These are phyloP conservation scores for Penicillium sp. DNA, from an alignment of 2,329 filamentous ascomycete species.

Conservation along the genomic window DNA sequence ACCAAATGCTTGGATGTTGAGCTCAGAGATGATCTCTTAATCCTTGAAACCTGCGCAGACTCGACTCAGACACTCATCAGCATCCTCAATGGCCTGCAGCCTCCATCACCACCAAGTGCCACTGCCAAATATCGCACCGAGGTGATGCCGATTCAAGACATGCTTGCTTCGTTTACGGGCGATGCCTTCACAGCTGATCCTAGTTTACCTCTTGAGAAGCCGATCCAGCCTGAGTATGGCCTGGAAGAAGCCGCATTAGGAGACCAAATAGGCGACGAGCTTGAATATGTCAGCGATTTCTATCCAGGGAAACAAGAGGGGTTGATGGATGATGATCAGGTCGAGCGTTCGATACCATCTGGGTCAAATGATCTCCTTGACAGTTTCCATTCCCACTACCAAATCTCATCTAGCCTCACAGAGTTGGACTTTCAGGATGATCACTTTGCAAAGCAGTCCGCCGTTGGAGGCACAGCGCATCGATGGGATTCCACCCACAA, in stretches of 20 bases:
- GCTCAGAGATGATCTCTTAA: slow-evolving; percentile 77
- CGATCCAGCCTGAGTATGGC: slow-evolving; percentile 48
- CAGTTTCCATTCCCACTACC: slow-evolving; percentile 54
- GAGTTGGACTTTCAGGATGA: slow-evolving; percentile 73
- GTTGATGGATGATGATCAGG: slow-evolving; percentile 42
- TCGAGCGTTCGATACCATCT: slow-evolving; percentile 35
- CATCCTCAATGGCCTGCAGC: slow-evolving; percentile 74
- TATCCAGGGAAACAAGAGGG: slow-evolving; percentile 45
- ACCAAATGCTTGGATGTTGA: slow-evolving; percentile 73
- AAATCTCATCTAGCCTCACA: slow-evolving; percentile 55
- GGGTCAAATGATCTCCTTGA: slow-evolving; percentile 44
- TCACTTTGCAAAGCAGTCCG: slow-evolving; percentile 66
- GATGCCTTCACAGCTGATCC: slow-evolving; percentile 64
- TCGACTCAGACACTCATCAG: slow-evolving; percentile 89
- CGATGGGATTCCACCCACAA: slow-evolving; percentile 78
- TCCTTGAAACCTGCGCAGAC: slow-evolving; percentile 93
- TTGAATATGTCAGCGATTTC: slow-evolving; percentile 56
- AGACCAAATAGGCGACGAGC: slow-evolving; percentile 39
- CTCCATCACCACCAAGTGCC: slow-evolving; percentile 77
- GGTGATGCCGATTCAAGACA: slow-evolving; percentile 78
- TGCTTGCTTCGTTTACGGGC: slow-evolving; percentile 85
- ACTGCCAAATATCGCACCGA: slow-evolving; percentile 83
- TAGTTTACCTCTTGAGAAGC: slow-evolving; percentile 21
- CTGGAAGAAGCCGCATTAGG: slow-evolving; percentile 42
- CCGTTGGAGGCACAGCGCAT: slow-evolving; percentile 65